Percentiles rank a stretch among this genome's conserved stretches.
Evolutionary conservation across 202 grass and related monocot genomes (phyloP).

Genomic region (Setaria viridis): DNA sequence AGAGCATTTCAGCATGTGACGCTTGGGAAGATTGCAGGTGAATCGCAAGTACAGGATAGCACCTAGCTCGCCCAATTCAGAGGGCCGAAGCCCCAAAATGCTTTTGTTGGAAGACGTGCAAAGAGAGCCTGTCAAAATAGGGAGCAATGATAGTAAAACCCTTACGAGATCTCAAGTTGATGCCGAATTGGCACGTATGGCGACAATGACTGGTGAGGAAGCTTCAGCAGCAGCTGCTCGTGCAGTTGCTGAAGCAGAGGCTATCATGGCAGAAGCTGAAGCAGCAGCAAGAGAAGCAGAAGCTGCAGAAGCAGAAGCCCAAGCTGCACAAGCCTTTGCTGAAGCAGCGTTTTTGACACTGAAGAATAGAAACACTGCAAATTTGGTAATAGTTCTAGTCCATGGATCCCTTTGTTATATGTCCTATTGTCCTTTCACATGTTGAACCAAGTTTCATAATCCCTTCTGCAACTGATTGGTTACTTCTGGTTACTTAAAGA

Average conservation of each 20-base stretch:
- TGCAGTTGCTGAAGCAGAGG: slow-evolving; percentile 89
- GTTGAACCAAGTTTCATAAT: slow-evolving; percentile 23
- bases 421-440: slow-evolving; percentile 23
- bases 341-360: slow-evolving; percentile 55
- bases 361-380: slow-evolving; percentile 60
- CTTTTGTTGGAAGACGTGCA: slow-evolving; percentile 58
- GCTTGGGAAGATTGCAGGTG: slow-evolving; percentile 61
- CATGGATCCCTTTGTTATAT: slow-evolving; percentile 23
- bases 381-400: slow-evolving; percentile 52
- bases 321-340: slow-evolving; percentile 74
- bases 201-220: slow-evolving; percentile 70
- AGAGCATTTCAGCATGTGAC: slow-evolving; percentile 19
- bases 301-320: slow-evolving; percentile 67
- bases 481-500: not conserved
- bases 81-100: slow-evolving; percentile 56
- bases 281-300: slow-evolving; percentile 79
- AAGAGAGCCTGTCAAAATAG: slow-evolving; percentile 42
- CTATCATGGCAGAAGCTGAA: slow-evolving; percentile 77
- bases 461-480: slow-evolving; percentile 21
- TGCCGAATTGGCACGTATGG: slow-evolving; percentile 65
- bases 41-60: slow-evolving; percentile 81
- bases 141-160: slow-evolving; percentile 48
- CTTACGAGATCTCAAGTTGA: slow-evolving; percentile 67
- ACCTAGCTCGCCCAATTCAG: slow-evolving; percentile 54
- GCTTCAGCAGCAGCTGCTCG: slow-evolving; percentile 59